Evolutionary conservation across 257 asterid species (phyloP), one percentile per base, ranked within the genome.

Genomic region (Salvia rosmarinus): DNA sequence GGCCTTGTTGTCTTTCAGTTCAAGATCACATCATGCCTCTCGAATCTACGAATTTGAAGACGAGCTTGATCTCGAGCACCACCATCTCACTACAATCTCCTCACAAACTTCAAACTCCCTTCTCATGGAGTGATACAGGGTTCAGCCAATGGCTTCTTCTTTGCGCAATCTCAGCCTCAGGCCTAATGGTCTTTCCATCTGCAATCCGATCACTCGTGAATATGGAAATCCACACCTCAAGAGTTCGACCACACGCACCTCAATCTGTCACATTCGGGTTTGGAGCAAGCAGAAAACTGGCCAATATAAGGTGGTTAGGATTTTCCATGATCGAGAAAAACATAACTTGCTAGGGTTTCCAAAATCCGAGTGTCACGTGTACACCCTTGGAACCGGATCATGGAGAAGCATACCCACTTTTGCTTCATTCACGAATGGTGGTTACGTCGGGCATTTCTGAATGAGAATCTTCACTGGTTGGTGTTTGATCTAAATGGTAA

Each of bases 381-480:
- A 84, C 76, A 77, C 89, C 4, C 70, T 84, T 25, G 89, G 86
- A 55, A 78, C 78, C 39, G 80, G 82, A 4, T 57, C 75, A 0
- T 84, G 89, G 85, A 66, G 77, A 47, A 63, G 30, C 10, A 61
- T n/a, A n/a, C n/a, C n/a, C n/a, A n/a, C n/a, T n/a, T n/a, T n/a
- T n/a, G n/a, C n/a, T n/a, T n/a, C n/a, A n/a, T n/a, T 63, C 7
- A 62, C 62, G 57, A 10, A 25, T 4, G 19, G 63, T 10, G 65
- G 35, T 9, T 34, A 57, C 11, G 19, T 7, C 7, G 82, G 86
- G 46, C 60, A 4, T 76, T 64, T 42, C 20, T 80, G 5, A 80
- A 78, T 9, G 89, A 85, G 0, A 82, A 78, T 30, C 77, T 85
- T 16, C 87, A 85, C 6, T 82, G 89, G 89, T 39, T 82, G 34